phyloP scores from a whole-genome alignment of 257 asterid genomes.

The Solanum bulbocastanum region DNA sequence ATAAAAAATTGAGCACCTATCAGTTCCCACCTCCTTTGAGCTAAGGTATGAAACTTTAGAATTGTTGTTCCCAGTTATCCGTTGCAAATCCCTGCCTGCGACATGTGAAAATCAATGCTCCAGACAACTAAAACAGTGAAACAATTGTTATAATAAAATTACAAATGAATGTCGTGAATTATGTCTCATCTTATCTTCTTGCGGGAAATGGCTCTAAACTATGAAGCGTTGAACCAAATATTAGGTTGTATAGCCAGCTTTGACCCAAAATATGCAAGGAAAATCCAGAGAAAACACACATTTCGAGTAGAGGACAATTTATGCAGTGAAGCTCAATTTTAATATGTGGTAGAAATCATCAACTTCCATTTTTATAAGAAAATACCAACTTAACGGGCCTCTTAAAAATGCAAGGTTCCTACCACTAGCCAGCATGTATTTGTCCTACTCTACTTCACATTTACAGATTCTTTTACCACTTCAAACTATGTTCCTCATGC shows the following conservation, averaged over 20 bases:
- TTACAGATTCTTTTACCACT: not conserved
- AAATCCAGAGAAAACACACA: not conserved
- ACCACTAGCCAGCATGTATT: not conserved
- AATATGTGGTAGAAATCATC: not conserved
- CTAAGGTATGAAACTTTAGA: conserved; percentile 68
- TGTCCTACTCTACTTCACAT: not conserved
- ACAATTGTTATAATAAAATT: conserved; percentile 4
- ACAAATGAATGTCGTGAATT: not conserved
- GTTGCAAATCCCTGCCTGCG: conserved; percentile 98
- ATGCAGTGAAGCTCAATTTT: not conserved
- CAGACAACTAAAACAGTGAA: conserved; percentile 12
- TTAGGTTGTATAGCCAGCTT: not conserved
- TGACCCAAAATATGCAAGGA: not conserved
- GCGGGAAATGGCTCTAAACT: not conserved
- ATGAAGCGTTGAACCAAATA: not conserved
- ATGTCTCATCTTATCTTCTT: not conserved
- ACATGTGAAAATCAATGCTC: conserved; percentile 76
- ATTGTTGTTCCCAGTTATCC: conserved; percentile 58
- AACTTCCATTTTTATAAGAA: not conserved
- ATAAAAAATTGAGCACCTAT: not conserved
- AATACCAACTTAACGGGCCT: not conserved
- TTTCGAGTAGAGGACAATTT: not conserved
- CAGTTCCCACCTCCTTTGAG: conserved; percentile 61
- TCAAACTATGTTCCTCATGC: not conserved
- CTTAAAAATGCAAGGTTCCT: not conserved